Conservation (phyloP, 2,329 filamentous ascomycete species). For the Mycocentrospora acerina region DNA sequence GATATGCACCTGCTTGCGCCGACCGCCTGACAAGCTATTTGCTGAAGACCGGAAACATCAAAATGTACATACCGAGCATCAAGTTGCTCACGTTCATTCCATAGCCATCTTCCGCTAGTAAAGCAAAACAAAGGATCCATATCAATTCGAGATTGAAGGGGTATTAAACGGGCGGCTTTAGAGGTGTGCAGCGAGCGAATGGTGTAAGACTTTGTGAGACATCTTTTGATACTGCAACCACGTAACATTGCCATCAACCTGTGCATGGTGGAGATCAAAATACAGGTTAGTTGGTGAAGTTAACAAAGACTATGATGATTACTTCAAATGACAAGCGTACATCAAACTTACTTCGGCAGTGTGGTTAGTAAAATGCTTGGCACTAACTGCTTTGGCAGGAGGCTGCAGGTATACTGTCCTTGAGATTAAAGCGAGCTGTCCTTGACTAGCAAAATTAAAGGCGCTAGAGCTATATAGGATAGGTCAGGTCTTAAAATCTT, state of each 20-base stretch:
- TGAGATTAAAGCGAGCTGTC: no score
- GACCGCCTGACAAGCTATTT: constrained; percentile 7
- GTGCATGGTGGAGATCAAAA: no score
- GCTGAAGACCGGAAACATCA: constrained; percentile 11
- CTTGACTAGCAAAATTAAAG: no score
- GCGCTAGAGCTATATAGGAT: no score
- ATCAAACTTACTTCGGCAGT: no score
- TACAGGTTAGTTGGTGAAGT: no score
- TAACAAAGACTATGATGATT: no score
- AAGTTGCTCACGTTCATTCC: constrained; percentile 20
- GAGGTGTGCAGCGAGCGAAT: constrained; percentile 12
- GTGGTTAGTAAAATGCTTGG: no score
- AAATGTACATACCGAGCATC: constrained; percentile 15
- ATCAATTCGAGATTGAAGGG: constrained; percentile 6
- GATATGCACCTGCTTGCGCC: constrained; percentile 9
- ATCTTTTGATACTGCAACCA: constrained; percentile 10
- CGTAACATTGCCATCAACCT: constrained; percentile 6
- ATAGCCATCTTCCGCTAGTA: constrained; percentile 19
- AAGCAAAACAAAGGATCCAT: constrained; percentile 17
- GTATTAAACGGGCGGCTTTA: constrained; percentile 4
- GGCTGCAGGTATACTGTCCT: no score
- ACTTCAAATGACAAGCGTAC: no score
- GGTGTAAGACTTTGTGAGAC: constrained; percentile 11
- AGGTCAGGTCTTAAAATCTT: no score
- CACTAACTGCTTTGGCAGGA: no score